A percentile compares a stretch with the other conserved stretches of the same genome.
Evolutionary conservation across 192 early-diverging fungal species (phyloP).

Genomic region (Mortierella alpina): DNA sequence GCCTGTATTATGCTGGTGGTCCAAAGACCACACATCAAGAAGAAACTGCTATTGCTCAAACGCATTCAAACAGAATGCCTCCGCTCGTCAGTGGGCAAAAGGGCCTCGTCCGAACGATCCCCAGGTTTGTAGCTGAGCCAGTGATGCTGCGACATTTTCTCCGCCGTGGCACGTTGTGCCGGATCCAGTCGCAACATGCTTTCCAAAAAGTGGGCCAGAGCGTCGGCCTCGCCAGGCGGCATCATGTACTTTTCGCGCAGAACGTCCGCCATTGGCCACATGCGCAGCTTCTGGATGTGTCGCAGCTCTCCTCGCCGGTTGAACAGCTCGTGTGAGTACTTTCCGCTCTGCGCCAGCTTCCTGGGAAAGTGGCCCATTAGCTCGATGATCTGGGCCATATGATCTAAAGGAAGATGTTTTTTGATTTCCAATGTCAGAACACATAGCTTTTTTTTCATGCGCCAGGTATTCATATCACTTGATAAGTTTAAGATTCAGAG

Average conservation of each 20-base stretch:
- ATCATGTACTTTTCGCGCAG: slow-evolving; percentile 92
- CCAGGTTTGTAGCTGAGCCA: slow-evolving; percentile 56
- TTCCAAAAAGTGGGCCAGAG: slow-evolving; percentile 82
- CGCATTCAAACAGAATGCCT: slow-evolving; percentile 12
- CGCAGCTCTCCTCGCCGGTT: slow-evolving; percentile 89
- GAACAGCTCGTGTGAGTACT: slow-evolving; percentile 88
- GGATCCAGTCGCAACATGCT: slow-evolving; percentile 84
- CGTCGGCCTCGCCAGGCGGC: slow-evolving; percentile 71
- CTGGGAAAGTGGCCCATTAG: slow-evolving; percentile 88
- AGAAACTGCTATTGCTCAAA: no score
- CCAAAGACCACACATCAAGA: no score
- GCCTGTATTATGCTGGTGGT: no score
- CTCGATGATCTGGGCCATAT: slow-evolving; percentile 97
- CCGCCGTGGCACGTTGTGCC: slow-evolving; percentile 64
- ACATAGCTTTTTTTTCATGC: background rate
- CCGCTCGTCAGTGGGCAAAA: slow-evolving; percentile 4
- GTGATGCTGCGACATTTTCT: slow-evolving; percentile 64
- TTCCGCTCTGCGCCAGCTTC: slow-evolving; percentile 82
- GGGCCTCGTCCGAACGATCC: background rate
- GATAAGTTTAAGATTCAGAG: no score
- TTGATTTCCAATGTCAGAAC: slow-evolving; percentile 1
- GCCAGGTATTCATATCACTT: slow-evolving; percentile 1
- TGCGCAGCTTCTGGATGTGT: slow-evolving; percentile 87
- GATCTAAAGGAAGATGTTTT: slow-evolving; percentile 68
- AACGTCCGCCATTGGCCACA: slow-evolving; percentile 86